Evolutionary conservation across 2,329 filamentous ascomycete species (phyloP), one percentile per base, ranked within the genome.

Genomic region (Paecilomyces variotii): DNA sequence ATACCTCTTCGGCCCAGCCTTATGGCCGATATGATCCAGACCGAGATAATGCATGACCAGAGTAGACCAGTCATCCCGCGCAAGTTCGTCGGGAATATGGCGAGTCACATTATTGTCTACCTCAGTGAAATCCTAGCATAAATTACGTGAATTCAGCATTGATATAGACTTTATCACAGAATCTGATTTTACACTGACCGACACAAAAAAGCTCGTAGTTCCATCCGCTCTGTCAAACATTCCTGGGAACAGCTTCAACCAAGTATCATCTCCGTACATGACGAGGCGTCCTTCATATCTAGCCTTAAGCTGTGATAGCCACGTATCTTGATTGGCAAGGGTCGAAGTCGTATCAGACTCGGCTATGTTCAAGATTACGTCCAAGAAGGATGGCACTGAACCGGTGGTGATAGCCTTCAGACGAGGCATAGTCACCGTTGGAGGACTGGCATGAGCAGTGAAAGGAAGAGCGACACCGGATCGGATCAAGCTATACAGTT

Each of bases 251-350:
- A 99, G 81, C 78, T 97, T 97, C 65, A 99, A 79, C 95, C 94
- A 99, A 24, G 94, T 99, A 72, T 99, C 94, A 69, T 99, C 94
- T 54, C 94, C 94, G 70, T 94, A 97, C 87, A 99, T 94, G 71
- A 97, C 80, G 62, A 97, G 80, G 67, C 90, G 91, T 24, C 90
- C 90, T 26, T 79, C 77, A 4, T 61, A 64, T 67, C 85, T 88
- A 35, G 86, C 85, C 72, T 87, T 93, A 76, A 99, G 86, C 78
- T 99, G 94, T 35, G 91, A 89, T 27, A 99, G 83, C 93, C 95
- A 99, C 32, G 91, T 96, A 72, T 99, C 94, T 75, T 97, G 94
- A 28, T 84, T 84, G 12, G 90, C 87, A 26, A 99, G 83, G 2
- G 89, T 93, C 0, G 94, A 96, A 12, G 89, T 88, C 2, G 90